Evolutionary conservation across 306 rosid species (phyloP).

Genomic region (Calophaca sinica): DNA sequence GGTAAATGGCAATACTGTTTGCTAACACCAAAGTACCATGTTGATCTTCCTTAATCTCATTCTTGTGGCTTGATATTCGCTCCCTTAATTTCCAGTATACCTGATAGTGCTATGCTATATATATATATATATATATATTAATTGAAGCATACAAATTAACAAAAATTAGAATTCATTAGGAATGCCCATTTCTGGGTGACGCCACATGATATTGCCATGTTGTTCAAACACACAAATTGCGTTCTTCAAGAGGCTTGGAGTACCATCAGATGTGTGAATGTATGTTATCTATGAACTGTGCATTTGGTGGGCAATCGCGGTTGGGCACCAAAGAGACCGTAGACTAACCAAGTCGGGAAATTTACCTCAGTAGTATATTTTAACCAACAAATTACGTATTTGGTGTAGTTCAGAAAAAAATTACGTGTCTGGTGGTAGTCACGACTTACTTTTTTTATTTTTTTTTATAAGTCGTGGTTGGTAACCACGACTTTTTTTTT

Average conservation of each 20-base stretch:
- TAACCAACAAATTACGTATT: too few species aligned
- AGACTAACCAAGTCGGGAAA: conserved; percentile 52
- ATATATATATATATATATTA: not conserved
- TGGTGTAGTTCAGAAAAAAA: too few species aligned
- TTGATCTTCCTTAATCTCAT: conserved; percentile 54
- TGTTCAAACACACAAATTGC: conserved; percentile 54
- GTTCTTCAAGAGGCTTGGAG: conserved; percentile 6
- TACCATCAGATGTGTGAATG: conserved; percentile 30
- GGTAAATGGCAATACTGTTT: conserved; percentile 60
- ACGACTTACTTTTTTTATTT: too few species aligned
- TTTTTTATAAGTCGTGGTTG: too few species aligned
- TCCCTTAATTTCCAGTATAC: conserved; percentile 55
- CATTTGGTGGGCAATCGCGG: conserved; percentile 52
- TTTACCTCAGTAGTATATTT: too few species aligned
- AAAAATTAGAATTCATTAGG: too few species aligned
- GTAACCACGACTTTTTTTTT: too few species aligned
- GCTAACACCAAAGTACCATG: conserved; percentile 60
- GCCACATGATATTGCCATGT: conserved; percentile 43
- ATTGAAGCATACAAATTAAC: too few species aligned
- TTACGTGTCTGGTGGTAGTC: too few species aligned
- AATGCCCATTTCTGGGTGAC: too few species aligned
- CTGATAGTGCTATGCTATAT: conserved; percentile 51
- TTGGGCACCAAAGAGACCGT: conserved; percentile 43
- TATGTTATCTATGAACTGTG: conserved; percentile 40
- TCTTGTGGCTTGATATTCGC: conserved; percentile 44